These are phyloP conservation scores for Penicillium olsonii DNA, from an alignment of 2,329 filamentous ascomycete species.

Conservation along the genomic window DNA sequence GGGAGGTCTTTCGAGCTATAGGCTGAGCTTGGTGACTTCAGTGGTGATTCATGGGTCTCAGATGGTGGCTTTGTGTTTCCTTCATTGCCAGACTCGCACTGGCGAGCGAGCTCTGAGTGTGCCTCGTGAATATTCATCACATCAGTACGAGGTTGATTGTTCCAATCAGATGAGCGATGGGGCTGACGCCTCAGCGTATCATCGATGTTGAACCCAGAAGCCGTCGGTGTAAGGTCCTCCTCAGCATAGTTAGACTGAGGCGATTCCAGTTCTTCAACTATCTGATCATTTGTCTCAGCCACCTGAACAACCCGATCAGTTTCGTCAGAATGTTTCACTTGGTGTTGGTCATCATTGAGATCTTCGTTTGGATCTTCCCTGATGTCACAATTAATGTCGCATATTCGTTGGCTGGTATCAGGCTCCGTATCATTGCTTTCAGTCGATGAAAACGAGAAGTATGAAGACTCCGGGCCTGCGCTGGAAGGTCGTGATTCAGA, in stretches of 20 bases:
- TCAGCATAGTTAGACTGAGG: not conserved
- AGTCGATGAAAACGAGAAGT: slow-evolving; percentile 22
- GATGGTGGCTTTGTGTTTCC: too few species aligned
- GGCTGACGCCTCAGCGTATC: slow-evolving; percentile 15
- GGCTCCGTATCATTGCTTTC: not conserved
- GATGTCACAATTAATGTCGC: not conserved
- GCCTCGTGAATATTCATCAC: slow-evolving; percentile 37
- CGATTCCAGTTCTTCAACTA: not conserved
- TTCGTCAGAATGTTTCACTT: not conserved
- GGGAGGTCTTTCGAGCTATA: not conserved
- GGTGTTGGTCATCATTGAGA: not conserved
- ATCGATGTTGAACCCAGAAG: not conserved
- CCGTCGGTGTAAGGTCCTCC: not conserved
- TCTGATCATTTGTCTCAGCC: not conserved
- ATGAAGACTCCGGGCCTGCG: slow-evolving; percentile 28
- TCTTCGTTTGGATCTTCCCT: not conserved
- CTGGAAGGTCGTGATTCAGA: slow-evolving; percentile 35
- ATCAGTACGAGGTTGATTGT: slow-evolving; percentile 8
- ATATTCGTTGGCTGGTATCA: not conserved
- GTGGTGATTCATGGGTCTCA: slow-evolving; percentile 8
- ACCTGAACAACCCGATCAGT: too few species aligned
- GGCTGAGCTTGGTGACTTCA: slow-evolving; percentile 8
- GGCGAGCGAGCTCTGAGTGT: slow-evolving; percentile 33
- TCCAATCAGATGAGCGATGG: slow-evolving; percentile 19
- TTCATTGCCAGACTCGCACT: slow-evolving; percentile 25